phyloP scores from a whole-genome alignment of 2,329 filamentous ascomycete species.

The Aspergillus japonicus region DNA sequence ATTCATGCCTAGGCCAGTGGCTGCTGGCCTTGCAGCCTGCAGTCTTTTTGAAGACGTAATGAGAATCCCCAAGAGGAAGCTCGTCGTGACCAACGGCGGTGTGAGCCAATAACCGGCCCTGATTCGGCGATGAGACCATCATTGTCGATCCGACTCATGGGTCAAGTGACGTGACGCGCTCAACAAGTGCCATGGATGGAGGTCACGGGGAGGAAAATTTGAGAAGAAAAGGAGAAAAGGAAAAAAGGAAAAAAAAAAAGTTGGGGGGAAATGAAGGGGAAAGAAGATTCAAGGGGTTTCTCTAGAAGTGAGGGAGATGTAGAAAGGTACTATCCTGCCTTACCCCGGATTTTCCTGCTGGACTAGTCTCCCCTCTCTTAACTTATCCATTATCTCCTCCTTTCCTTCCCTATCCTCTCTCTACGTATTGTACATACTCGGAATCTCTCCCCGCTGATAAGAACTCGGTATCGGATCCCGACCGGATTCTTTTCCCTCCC shows the following conservation, averaged over 20 bases:
- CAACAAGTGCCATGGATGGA: no score
- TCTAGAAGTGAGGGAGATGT: no score
- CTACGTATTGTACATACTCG: background rate
- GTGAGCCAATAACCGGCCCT: background rate
- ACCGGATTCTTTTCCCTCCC: conserved; percentile 11
- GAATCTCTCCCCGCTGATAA: conserved; percentile 1
- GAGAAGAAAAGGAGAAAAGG: background rate
- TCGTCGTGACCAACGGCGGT: background rate
- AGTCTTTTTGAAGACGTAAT: background rate
- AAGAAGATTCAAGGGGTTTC: background rate
- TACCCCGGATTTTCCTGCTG: background rate
- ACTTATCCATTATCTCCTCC: background rate
- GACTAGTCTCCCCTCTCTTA: background rate
- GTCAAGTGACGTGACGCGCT: background rate
- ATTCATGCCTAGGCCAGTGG: background rate
- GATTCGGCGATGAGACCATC: background rate
- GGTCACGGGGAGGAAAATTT: background rate
- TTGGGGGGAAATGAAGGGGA: background rate
- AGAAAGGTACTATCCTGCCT: background rate
- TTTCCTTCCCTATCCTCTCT: background rate
- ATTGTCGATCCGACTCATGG: background rate
- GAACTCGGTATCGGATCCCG: conserved; percentile 1
- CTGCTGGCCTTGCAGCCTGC: background rate
- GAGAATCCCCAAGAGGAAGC: background rate
- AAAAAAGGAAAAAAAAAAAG: no score